Evolutionary conservation across 1,139 yeast species (phyloP).

Genomic region (Groenewaldozyma sp.): DNA sequence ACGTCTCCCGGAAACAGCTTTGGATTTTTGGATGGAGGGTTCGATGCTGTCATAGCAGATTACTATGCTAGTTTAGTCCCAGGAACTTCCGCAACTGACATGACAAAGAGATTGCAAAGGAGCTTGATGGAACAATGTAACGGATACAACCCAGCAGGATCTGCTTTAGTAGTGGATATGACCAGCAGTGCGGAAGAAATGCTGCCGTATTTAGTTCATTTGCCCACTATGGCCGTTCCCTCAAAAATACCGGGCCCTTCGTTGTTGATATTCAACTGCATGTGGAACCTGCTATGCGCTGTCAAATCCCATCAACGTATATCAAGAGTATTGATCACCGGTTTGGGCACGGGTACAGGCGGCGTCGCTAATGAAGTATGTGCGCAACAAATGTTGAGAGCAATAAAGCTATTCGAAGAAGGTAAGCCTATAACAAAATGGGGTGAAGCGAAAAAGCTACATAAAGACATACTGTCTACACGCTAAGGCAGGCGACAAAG

Average conservation of each 20-base stretch:
- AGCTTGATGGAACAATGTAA: slow-evolving; percentile 14
- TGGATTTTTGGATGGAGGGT: slow-evolving; percentile 45
- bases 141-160: slow-evolving; percentile 31
- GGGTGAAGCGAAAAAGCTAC: too few species aligned
- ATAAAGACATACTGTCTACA: too few species aligned
- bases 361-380: slow-evolving; percentile 33
- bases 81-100: slow-evolving; percentile 14
- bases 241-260: slow-evolving; percentile 11
- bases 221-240: slow-evolving; percentile 45
- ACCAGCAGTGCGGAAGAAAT: slow-evolving; percentile 2
- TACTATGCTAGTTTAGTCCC: slow-evolving; percentile 26
- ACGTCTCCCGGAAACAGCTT: slow-evolving; percentile 48
- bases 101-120: slow-evolving; percentile 17
- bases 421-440: too few species aligned
- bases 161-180: slow-evolving; percentile 25
- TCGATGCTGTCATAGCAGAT: slow-evolving; percentile 36
- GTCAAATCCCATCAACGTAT: slow-evolving; percentile 19
- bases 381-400: slow-evolving; percentile 27
- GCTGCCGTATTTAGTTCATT: slow-evolving; percentile 32
- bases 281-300: slow-evolving; percentile 36
- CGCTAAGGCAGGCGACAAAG: neutral
- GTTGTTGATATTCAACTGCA: slow-evolving; percentile 36
- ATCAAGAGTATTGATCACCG: slow-evolving; percentile 36
- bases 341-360: slow-evolving; percentile 45
- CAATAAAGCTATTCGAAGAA: too few species aligned